Base-by-base conservation (phyloP, 1,284 basidiomycete species). In the Meripilus lineatus region DNA sequence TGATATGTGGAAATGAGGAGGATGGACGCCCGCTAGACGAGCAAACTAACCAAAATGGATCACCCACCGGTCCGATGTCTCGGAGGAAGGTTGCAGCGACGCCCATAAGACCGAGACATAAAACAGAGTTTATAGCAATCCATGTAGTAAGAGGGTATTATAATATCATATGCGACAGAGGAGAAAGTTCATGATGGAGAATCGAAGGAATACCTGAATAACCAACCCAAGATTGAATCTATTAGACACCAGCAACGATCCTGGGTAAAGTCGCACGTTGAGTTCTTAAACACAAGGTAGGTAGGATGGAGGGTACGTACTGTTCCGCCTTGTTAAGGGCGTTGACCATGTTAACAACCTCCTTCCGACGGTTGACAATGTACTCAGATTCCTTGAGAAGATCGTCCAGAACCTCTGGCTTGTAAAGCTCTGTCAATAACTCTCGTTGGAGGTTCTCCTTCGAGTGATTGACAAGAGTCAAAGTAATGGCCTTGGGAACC, bases 401-500 rank as follows among this genome's bases (percentile, higher is more conserved):
- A 48, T 95, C 92, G 39, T 94, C 90, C 23, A 97, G 73, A 10
- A 93, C 89, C 23, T 96, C 93, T 3, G 91, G 85, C 65, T 93
- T 90, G 70, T 93, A 93, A 22, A 93, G 71, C 66, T 93, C 89
- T 58, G 90, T 84, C 45, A 96, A 68, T 36, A 96, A 74, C 67
- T 94, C 92, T 51, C 82, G 77, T 68, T 96, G 93, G 52, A 96
- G 72, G 62, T 89, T 84, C 67, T 98, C 93, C 70, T 97, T 97
- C 51, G 93, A 84, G 65, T 84, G 82, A 59, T 84, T 88, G 41
- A 99, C 94, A 23, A 99, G 80, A 20, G 92, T 98, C 58, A 94
- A 74, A 44, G 93, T 88, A 63, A 99, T 96, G 28, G 95, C 94
- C 67, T 94, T 93, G 15, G 96, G 96, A 7, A 99, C 90, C 93